Evolutionary conservation across 768 basidiomycete species (phyloP).

Genomic region (Solioccasus polychromus): DNA sequence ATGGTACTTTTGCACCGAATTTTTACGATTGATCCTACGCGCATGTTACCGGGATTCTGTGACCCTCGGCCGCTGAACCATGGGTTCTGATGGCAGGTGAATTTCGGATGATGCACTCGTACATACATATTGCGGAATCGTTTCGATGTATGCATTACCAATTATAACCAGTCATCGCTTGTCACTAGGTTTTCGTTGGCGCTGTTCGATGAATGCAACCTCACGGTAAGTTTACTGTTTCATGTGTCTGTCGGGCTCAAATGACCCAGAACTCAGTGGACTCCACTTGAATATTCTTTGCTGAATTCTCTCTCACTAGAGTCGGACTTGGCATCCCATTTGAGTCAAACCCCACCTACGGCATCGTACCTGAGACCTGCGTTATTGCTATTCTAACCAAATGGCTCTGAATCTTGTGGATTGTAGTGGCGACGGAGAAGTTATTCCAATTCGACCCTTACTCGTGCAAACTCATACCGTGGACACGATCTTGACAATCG

Average conservation of each 20-base stretch:
- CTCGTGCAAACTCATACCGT: conserved; percentile 43
- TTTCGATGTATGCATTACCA: no score
- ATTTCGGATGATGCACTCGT: no score
- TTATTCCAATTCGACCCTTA: conserved; percentile 50
- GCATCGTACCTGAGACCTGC: conserved; percentile 34
- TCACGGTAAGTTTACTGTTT: neutral
- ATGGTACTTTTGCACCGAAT: no score
- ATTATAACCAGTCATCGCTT: conserved; percentile 33
- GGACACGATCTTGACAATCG: conserved; percentile 51
- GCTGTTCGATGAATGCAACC: conserved; percentile 33
- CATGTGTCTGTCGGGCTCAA: no score
- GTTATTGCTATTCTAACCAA: conserved; percentile 31
- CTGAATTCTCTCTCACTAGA: conserved; percentile 23
- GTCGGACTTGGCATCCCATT: conserved; percentile 22
- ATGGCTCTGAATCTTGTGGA: conserved; percentile 35
- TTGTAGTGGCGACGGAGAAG: conserved; percentile 42
- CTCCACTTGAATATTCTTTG: neutral
- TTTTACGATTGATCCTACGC: no score
- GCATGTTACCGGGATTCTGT: no score
- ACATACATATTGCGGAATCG: no score
- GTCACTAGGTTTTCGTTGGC: conserved; percentile 42
- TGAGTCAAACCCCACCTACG: conserved; percentile 39
- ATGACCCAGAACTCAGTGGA: neutral
- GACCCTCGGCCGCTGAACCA: no score
- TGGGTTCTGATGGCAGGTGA: no score